Percentiles rank a stretch among this genome's conserved stretches.
Conservation (phyloP, 441 rosid genomes). For the Sinapis alba region DNA sequence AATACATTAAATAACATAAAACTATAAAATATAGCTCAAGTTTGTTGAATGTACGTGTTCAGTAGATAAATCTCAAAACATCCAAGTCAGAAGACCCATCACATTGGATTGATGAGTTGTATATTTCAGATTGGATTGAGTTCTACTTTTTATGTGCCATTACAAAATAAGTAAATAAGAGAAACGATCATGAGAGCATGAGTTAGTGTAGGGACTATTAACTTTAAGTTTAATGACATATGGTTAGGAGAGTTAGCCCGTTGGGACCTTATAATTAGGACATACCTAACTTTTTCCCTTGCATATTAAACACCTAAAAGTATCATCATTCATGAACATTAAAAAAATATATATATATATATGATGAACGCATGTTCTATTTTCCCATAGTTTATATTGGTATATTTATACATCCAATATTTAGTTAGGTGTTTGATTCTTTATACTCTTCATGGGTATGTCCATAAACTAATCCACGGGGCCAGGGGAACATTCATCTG, state of each 20-base stretch:
- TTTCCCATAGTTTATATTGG: neutral
- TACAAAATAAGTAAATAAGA: conserved; percentile 25
- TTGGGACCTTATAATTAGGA: conserved; percentile 23
- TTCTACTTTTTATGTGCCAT: neutral
- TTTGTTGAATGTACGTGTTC: conserved; percentile 6
- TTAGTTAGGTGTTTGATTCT: neutral
- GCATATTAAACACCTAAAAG: conserved; percentile 10
- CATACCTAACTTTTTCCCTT: conserved; percentile 32
- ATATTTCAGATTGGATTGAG: neutral
- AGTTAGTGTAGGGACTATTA: conserved; percentile 33
- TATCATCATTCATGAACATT: conserved; percentile 8
- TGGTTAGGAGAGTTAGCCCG: conserved; percentile 19
- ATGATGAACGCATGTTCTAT: neutral
- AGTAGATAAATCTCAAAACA: conserved; percentile 1
- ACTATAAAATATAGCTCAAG: neutral
- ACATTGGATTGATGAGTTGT: conserved; percentile 8
- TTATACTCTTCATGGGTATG: neutral
- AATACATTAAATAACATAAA: neutral
- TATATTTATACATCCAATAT: neutral
- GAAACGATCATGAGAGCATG: conserved; percentile 23
- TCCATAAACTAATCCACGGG: neutral
- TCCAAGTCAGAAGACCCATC: neutral
- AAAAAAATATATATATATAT: neutral
- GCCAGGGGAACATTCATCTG: neutral
- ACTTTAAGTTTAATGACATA: conserved; percentile 24